Evolutionary conservation across 1,139 yeast genomes (phyloP).

Genomic region (Nakaseomyces uthaithaninus): DNA sequence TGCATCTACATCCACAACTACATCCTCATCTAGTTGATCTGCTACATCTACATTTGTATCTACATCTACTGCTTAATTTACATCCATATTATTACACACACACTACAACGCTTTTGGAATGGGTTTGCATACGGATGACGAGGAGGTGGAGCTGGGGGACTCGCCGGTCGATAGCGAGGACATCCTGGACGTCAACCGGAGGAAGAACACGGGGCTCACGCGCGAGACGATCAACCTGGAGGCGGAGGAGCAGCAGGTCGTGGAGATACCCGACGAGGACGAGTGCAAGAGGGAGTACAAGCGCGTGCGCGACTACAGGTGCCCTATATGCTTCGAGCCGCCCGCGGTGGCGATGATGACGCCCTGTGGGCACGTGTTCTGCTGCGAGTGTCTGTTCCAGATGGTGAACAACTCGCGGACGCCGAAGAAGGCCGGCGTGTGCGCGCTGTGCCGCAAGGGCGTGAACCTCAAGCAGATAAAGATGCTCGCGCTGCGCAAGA

Average conservation of each 20-base stretch:
- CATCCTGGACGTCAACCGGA: slow-evolving; percentile 1
- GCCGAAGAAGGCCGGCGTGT: slow-evolving; percentile 35
- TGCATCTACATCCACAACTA: no score
- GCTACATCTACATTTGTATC: no score
- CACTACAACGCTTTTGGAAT: no score
- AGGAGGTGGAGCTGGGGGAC: slow-evolving; percentile 7
- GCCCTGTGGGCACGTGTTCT: slow-evolving; percentile 50
- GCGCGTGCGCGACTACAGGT: slow-evolving; percentile 34
- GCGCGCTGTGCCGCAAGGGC: slow-evolving; percentile 43
- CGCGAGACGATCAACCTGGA: slow-evolving; percentile 17
- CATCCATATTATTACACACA: no score
- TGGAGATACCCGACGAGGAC: slow-evolving; percentile 24
- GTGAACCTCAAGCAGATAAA: slow-evolving; percentile 33
- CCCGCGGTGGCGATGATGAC: slow-evolving; percentile 41
- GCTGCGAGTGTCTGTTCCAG: slow-evolving; percentile 43
- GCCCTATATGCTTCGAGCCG: slow-evolving; percentile 48
- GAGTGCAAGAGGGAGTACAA: slow-evolving; percentile 15
- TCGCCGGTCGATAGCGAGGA: slow-evolving; percentile 1
- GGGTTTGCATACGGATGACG: slow-evolving; percentile 10
- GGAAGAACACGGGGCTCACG: slow-evolving; percentile 5
- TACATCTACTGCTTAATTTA: no score
- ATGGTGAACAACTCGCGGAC: slow-evolving; percentile 41
- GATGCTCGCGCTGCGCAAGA: slow-evolving; percentile 23
- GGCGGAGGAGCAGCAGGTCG: slow-evolving; percentile 27
- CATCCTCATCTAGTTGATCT: no score